Evolutionary conservation across 768 basidiomycete species (phyloP).

Genomic region (Boletus insuetus): DNA sequence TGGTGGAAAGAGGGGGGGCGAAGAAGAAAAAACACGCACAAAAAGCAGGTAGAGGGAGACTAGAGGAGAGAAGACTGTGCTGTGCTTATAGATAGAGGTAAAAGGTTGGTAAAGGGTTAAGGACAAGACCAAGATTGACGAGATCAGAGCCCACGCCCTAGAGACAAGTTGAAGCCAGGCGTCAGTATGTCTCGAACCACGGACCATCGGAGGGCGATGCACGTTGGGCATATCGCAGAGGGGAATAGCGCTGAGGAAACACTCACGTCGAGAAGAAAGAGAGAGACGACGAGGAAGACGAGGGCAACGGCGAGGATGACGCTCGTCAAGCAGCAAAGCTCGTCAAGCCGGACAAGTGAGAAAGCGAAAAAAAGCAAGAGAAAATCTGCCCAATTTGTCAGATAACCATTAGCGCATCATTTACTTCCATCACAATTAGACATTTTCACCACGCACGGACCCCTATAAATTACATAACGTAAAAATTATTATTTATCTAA

Average conservation of each 20-base stretch:
- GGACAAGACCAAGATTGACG: constrained; percentile 34
- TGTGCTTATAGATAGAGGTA: constrained; percentile 40
- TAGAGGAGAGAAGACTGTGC: constrained; percentile 33
- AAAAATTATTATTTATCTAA: constrained; percentile 11
- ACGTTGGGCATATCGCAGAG: background rate
- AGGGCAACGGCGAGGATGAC: constrained; percentile 12
- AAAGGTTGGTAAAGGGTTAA: constrained; percentile 34
- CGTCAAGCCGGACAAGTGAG: constrained; percentile 20
- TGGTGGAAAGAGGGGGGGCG: constrained; percentile 21
- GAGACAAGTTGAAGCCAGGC: background rate
- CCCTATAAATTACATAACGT: constrained; percentile 11
- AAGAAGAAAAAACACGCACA: constrained; percentile 40
- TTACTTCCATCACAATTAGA: constrained; percentile 15
- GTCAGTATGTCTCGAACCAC: constrained; percentile 5
- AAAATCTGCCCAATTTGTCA: constrained; percentile 15
- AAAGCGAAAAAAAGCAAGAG: constrained; percentile 18
- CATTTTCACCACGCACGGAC: constrained; percentile 33
- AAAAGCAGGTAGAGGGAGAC: constrained; percentile 31
- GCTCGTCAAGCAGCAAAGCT: constrained; percentile 19
- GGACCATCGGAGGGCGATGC: background rate
- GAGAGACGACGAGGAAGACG: constrained; percentile 13
- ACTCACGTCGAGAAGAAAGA: constrained; percentile 27
- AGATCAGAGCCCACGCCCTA: constrained; percentile 31
- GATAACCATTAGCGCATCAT: constrained; percentile 11
- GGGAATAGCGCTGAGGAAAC: background rate